Evolutionary conservation across 2,329 filamentous ascomycete species (phyloP).

Genomic region (Venturia pyrina): DNA sequence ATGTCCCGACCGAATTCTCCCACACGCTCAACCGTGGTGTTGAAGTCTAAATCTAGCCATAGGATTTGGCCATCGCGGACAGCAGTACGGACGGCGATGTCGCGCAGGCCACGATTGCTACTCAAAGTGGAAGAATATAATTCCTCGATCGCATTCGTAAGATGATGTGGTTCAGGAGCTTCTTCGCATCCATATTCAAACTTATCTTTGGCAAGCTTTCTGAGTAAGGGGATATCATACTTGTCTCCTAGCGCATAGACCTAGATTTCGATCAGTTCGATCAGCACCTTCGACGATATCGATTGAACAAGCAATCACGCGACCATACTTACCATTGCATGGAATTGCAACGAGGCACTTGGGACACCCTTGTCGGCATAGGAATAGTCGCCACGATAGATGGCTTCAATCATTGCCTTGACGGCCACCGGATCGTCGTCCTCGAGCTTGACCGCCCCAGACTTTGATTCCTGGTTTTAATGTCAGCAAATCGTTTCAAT

Average conservation of each 20-base stretch:
- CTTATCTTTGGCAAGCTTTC: background rate
- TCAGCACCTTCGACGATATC: too few relatives aligned
- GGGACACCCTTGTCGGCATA: background rate
- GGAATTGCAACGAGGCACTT: background rate
- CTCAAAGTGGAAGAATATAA: background rate
- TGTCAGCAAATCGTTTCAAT: background rate
- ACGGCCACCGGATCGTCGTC: background rate
- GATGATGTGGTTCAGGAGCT: background rate
- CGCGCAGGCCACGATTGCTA: background rate
- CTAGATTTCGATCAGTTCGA: background rate
- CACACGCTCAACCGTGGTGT: slow-evolving; percentile 14
- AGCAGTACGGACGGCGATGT: background rate
- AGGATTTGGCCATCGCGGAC: background rate
- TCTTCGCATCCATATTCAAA: background rate
- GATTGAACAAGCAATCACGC: too few relatives aligned
- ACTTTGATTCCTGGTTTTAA: background rate
- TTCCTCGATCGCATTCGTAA: background rate
- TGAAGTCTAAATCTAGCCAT: background rate
- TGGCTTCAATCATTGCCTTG: background rate
- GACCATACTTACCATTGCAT: background rate
- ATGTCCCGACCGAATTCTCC: slow-evolving; percentile 3
- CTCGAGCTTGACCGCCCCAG: background rate
- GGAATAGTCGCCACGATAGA: background rate
- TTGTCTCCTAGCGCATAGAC: background rate
- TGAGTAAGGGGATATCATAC: background rate